Conservation (phyloP, 2,329 filamentous ascomycete species). For the Lachnellula arida region DNA sequence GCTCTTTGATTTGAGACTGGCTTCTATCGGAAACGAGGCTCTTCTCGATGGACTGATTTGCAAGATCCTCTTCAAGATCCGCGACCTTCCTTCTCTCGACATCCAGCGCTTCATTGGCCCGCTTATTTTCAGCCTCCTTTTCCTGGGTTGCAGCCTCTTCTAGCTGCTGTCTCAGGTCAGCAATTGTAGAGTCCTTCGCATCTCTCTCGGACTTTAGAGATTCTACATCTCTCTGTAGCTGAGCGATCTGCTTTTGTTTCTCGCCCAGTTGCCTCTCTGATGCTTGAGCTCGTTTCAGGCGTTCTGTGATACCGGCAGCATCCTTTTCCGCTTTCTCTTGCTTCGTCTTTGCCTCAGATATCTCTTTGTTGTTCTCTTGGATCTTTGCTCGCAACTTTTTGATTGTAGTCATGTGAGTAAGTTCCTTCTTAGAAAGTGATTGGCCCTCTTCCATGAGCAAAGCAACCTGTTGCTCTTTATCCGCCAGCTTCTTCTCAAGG, state of each 20-base stretch:
- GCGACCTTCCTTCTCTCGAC: constrained; percentile 54
- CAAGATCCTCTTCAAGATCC: constrained; percentile 52
- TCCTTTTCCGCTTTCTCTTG: constrained; percentile 56
- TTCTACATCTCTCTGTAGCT: constrained; percentile 54
- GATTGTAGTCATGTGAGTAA: constrained; percentile 77
- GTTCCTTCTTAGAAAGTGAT: constrained; percentile 77
- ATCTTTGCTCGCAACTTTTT: constrained; percentile 72
- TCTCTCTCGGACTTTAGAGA: constrained; percentile 58
- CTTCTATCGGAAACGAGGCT: constrained; percentile 67
- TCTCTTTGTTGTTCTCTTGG: constrained; percentile 59
- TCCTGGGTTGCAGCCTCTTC: constrained; percentile 62
- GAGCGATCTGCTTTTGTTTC: constrained; percentile 46
- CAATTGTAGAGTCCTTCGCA: constrained; percentile 59
- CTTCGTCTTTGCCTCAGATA: constrained; percentile 53
- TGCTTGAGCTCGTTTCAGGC: constrained; percentile 46
- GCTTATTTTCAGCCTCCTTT: constrained; percentile 61
- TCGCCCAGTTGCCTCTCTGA: constrained; percentile 53
- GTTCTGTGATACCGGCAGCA: constrained; percentile 41
- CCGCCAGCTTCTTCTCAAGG: constrained; percentile 72
- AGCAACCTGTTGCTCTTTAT: constrained; percentile 88
- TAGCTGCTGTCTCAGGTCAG: constrained; percentile 65
- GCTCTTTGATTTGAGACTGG: constrained; percentile 62
- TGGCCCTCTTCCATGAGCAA: constrained; percentile 89
- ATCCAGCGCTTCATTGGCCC: constrained; percentile 62
- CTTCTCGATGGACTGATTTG: constrained; percentile 73